A percentile compares a stretch with the other conserved stretches of the same genome.
phyloP scores from a whole-genome alignment of 2,329 filamentous ascomycete species.

The Xylariaceae sp. region DNA sequence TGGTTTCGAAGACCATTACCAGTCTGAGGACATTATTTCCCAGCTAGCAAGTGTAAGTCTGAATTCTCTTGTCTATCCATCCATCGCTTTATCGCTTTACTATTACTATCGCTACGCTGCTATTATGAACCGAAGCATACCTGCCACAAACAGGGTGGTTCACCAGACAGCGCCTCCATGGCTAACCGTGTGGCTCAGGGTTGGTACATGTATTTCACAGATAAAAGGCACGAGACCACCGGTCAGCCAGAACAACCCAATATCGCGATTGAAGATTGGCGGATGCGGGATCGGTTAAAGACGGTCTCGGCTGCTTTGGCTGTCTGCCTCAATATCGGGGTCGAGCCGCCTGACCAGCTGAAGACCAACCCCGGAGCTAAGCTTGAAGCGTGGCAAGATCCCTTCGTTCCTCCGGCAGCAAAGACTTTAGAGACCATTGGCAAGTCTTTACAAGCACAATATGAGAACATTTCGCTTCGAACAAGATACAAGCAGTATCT shows the following conservation, averaged over 20 bases:
- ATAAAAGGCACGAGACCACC: conserved; percentile 94
- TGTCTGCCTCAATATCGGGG: conserved; percentile 94
- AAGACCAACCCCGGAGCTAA: conserved; percentile 94
- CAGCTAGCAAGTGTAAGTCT: conserved; percentile 75
- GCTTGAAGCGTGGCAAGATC: conserved; percentile 96
- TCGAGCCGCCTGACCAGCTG: conserved; percentile 94
- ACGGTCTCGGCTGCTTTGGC: conserved; percentile 94
- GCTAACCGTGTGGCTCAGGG: conserved; percentile 59
- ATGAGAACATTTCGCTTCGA: conserved; percentile 90
- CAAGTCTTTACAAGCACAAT: conserved; percentile 93
- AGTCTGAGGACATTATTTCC: conserved; percentile 85
- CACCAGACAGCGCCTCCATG: not conserved
- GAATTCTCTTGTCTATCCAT: conserved; percentile 2
- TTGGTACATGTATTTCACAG: conserved; percentile 99
- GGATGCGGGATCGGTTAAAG: conserved; percentile 94
- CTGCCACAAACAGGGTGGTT: not conserved
- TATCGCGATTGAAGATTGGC: conserved; percentile 84
- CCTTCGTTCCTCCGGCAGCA: conserved; percentile 74
- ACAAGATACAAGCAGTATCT: conserved; percentile 98
- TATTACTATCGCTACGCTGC: not conserved
- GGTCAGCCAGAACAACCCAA: conserved; percentile 76
- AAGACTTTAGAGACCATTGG: conserved; percentile 94
- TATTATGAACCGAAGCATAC: not conserved
- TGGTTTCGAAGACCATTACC: conserved; percentile 91
- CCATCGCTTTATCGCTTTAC: not conserved